phyloP scores from a whole-genome alignment of 208 protist species.

The Leishmania turanica region DNA sequence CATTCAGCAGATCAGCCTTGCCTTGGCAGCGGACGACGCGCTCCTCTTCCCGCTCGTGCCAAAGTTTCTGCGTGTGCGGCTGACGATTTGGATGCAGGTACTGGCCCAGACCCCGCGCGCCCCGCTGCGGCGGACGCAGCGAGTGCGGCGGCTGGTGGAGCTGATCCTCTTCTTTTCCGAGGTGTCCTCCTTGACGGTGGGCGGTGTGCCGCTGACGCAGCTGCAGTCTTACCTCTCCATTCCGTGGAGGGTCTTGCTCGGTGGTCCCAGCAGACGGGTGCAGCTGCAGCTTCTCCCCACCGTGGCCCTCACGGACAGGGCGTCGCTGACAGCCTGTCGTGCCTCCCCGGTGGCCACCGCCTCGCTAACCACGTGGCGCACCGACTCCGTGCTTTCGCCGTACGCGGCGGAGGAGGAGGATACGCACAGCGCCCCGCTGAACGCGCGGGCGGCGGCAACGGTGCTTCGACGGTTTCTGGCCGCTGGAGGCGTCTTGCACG shows the following conservation, averaged over 20 bases:
- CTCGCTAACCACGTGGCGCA: neutral
- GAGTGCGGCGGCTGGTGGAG: slow-evolving; percentile 46
- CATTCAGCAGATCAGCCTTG: slow-evolving; percentile 37
- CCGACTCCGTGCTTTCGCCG: slow-evolving; percentile 2
- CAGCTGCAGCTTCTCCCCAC: slow-evolving; percentile 32
- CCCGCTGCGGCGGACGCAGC: slow-evolving; percentile 38
- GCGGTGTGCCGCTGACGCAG: slow-evolving; percentile 27
- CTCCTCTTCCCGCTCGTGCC: slow-evolving; percentile 65
- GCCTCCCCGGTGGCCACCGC: neutral
- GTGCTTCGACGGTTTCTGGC: slow-evolving; percentile 33
- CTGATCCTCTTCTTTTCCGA: slow-evolving; percentile 66
- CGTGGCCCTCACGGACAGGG: slow-evolving; percentile 1
- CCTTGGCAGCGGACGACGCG: slow-evolving; percentile 52
- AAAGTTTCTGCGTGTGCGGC: slow-evolving; percentile 31
- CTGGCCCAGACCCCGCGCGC: slow-evolving; percentile 26
- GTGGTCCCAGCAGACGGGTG: slow-evolving; percentile 22
- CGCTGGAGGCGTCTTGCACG: slow-evolving; percentile 14
- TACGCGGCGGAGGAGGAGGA: slow-evolving; percentile 29
- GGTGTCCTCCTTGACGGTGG: slow-evolving; percentile 28
- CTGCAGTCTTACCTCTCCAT: slow-evolving; percentile 29
- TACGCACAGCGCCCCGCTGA: slow-evolving; percentile 5
- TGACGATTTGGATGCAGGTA: slow-evolving; percentile 49
- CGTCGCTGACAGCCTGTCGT: too few relatives aligned
- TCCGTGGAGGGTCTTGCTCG: slow-evolving; percentile 42
- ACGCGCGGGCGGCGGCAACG: slow-evolving; percentile 11